Evolutionary conservation across 208 protist genomes (phyloP), one percentile per base, ranked within the genome.

Genomic region (Naegleria fowleri): DNA sequence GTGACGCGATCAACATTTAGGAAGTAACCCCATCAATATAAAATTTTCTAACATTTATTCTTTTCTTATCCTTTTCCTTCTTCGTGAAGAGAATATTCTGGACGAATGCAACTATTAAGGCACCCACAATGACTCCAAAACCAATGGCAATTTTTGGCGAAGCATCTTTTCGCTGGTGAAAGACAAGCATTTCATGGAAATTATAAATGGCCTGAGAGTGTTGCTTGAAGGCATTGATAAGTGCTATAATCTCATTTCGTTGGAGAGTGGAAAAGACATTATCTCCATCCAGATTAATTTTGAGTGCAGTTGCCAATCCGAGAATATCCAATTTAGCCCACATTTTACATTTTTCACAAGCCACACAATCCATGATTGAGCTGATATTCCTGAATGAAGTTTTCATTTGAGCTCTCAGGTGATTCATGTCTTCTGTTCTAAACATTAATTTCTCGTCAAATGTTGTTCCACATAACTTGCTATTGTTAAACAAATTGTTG

Each of bases 271-370:
- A 13, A 33, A 88, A 29, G 5, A 59, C 39, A 43, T 91, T 85
- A 16, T 94, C 91, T 15, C 79, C 91, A 86, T 92, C 91, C 92
- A 95, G 95, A 25, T 96, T 94, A 87, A 98, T 94, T 79, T 96
- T 95, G 86, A 97, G 92, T 5, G 96, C 96, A 0, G 95, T 96
- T 0, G 94, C 93, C 59, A 98, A 92, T 39, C 96, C 96, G 90
- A 96, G 96, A 33, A 94, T 96, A 90, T 97, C 92, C 48, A 98
- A 91, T 91, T 98, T 98, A 11, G 96, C 96, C 96, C 96, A 97
- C 33, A 97, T 93, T 85, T 96, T 95, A 88, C 96, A 98, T 92
- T 97, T 98, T 91, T 98, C 96, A 93, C 96, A 98, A 7, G 95
- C 94, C 19, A 98, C 95, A 91, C 96, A 98, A 91, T 98, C 96